Base-by-base conservation (phyloP, 495 filamentous ascomycete species). In the Aspergillus kassunensis region DNA sequence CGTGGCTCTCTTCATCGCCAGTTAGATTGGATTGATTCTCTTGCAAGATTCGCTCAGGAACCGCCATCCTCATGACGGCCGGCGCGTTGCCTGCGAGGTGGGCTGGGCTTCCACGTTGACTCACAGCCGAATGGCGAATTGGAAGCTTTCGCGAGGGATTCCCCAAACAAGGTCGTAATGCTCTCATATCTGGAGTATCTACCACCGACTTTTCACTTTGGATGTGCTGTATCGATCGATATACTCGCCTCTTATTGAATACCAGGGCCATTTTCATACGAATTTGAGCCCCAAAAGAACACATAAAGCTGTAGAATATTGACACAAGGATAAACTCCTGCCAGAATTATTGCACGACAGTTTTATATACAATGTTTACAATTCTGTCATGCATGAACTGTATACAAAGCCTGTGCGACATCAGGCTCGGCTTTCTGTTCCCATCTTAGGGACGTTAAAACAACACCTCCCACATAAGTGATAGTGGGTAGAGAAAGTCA, bases 1-100 rank as follows among this genome's bases (percentile, higher is more conserved):
- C 57, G 53, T 56, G 57, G 57, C 57, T 46, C 51, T 30, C 37
- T 46, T 55, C 53, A 46, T 53, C 49, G 57, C 57, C 57, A 60
- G 53, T 51, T 11, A 49, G 33, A 60, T 49, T 51, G n/a, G n/a
- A 27, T 27, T 29, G 18, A 27, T 49, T 53, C 53, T 41, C 30
- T 53, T 42, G 39, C 24, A 46, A 21, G 46, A 58, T 54, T 58
- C 51, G 56, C 36, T 49, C 51, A 51, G 33, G 45, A 51, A 51
- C 42, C 51, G 51, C 51, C 51, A 31, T 27, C 24, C 47, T 41
- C 35, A 44, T 55, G 51, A 58, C 45, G 53, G 55, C 49, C 49
- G 29, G 44, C 33, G n/a, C n/a, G n/a, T n/a, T 49, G 6, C 10
- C 15, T 16, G 40, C 20, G 10, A 31, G 27, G 23, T 35, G 20